A percentile compares a stretch with the other conserved stretches of the same genome.
phyloP scores from a whole-genome alignment of 345 rosid species.

The Cochlearia excelsa region DNA sequence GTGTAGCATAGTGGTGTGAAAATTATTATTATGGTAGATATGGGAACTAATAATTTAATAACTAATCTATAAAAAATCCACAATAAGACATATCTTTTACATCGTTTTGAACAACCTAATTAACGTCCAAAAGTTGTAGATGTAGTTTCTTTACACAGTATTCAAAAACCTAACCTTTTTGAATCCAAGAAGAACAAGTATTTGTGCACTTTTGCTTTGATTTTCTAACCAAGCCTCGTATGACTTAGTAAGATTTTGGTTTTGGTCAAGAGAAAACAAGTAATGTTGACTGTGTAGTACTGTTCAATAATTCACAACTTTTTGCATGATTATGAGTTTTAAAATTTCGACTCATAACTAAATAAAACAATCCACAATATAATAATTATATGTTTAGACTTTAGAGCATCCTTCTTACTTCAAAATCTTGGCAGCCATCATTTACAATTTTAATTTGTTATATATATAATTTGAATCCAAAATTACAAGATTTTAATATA shows the following conservation, averaged over 20 bases:
- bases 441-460: no score
- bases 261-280: constrained; percentile 13
- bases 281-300: constrained; percentile 6
- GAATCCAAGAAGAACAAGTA: constrained; percentile 37
- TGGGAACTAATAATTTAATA: constrained; percentile 22
- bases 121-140: constrained; percentile 39
- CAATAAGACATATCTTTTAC: constrained; percentile 35
- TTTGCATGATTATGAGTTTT: no score
- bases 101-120: constrained; percentile 39
- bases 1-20: constrained; percentile 28
- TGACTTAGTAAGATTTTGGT: constrained; percentile 4
- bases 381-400: no score
- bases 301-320: background rate
- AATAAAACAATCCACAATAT: no score
- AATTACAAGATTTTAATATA: no score
- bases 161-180: constrained; percentile 38
- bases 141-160: constrained; percentile 38
- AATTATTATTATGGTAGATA: constrained; percentile 14
- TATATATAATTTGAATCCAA: no score
- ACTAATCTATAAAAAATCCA: constrained; percentile 9
- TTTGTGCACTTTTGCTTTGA: constrained; percentile 35
- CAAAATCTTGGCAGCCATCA: no score
- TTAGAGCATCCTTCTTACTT: no score
- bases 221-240: constrained; percentile 9
- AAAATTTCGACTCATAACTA: background rate